phyloP scores from a whole-genome alignment of 345 rosid genomes.

The Clarkia xantiana region DNA sequence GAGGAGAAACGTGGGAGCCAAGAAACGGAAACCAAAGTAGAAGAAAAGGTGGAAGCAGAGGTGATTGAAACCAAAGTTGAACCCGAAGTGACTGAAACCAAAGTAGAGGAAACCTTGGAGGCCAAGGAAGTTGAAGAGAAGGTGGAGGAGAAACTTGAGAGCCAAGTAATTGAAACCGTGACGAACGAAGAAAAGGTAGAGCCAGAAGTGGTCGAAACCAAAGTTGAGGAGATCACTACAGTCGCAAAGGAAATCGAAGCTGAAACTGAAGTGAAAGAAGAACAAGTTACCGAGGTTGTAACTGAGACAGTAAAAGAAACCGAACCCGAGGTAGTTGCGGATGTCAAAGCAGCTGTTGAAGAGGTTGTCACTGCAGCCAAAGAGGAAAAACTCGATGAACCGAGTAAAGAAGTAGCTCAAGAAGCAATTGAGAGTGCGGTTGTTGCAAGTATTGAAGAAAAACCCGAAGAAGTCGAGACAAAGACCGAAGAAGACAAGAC shows the following conservation, averaged over 20 bases:
- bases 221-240: too few species aligned
- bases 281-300: background rate
- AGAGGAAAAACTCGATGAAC: slow-evolving; percentile 1
- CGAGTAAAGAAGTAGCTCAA: slow-evolving; percentile 1
- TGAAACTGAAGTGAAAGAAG: background rate
- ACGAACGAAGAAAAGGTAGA: background rate
- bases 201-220: slow-evolving; percentile 2
- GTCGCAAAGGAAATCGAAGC: slow-evolving; percentile 4
- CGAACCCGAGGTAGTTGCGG: slow-evolving; percentile 3
- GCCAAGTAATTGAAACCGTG: too few species aligned
- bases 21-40: too few species aligned
- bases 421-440: background rate
- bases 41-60: too few species aligned
- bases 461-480: background rate
- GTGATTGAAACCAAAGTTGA: slow-evolving; percentile 6
- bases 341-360: slow-evolving; percentile 3
- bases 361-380: slow-evolving; percentile 1
- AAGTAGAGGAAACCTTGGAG: slow-evolving; percentile 5
- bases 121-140: slow-evolving; percentile 2
- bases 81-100: background rate
- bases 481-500: background rate
- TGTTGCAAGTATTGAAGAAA: background rate
- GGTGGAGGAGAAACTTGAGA: background rate
- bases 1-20: too few species aligned
- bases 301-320: background rate